Evolutionary conservation across 345 rosid species (phyloP).

Genomic region (Eucalyptus fibrosa): DNA sequence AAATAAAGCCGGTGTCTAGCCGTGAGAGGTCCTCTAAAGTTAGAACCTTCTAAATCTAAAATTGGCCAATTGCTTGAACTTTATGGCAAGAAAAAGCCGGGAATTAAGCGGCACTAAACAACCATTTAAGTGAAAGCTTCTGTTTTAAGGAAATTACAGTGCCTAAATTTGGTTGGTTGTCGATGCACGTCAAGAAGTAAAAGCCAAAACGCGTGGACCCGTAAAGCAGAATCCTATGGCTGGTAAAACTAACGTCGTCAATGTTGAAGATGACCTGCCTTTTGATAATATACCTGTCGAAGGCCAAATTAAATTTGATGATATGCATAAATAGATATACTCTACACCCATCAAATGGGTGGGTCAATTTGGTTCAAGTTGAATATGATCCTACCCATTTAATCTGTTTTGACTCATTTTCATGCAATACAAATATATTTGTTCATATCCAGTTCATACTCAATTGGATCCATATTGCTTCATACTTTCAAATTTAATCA

Average conservation of each 20-base stretch:
- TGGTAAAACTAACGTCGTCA: neutral
- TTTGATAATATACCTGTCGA: neutral
- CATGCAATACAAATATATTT: too few relatives aligned
- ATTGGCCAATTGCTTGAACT: neutral
- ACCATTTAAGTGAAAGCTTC: neutral
- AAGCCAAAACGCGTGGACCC: neutral
- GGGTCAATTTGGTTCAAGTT: fast-evolving
- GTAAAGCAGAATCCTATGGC: neutral
- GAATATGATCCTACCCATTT: fast-evolving
- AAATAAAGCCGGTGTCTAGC: neutral
- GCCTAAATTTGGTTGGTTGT: neutral
- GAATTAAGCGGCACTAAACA: neutral
- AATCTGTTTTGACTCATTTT: fast-evolving
- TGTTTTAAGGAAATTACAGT: neutral
- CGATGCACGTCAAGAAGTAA: neutral
- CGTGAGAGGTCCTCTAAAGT: neutral
- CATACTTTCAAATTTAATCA: neutral
- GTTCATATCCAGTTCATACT: neutral
- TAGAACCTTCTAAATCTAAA: neutral
- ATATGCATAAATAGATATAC: neutral
- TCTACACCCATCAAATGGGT: neutral
- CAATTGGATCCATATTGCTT: fast-evolving
- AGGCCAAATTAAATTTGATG: neutral
- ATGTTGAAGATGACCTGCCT: neutral
- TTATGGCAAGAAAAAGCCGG: neutral